Evolutionary conservation across 345 rosid species (phyloP).

Genomic region (Corymbia maculata): DNA sequence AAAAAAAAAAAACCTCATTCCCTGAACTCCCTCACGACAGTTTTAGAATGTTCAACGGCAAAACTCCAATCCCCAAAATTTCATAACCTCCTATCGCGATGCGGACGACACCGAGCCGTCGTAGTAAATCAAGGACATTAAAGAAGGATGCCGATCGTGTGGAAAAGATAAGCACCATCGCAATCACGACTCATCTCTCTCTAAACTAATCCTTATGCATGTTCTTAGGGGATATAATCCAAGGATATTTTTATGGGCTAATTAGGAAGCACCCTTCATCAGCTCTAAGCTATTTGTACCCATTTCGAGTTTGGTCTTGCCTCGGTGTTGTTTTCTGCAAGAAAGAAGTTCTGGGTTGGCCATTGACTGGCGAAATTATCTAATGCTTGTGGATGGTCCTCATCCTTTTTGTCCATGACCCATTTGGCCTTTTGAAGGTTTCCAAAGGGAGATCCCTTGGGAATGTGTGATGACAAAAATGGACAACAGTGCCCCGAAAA

Average conservation of each 20-base stretch:
- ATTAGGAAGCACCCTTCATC: background rate
- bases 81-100: accelerated
- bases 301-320: background rate
- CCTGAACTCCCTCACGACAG: background rate
- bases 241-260: background rate
- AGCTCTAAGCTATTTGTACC: background rate
- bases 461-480: background rate
- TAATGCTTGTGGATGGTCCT: background rate
- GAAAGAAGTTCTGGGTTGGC: background rate
- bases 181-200: background rate
- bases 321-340: background rate
- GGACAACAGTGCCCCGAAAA: background rate
- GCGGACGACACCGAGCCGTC: too few species aligned
- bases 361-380: background rate
- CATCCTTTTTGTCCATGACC: background rate
- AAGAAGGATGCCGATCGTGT: background rate
- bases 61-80: background rate
- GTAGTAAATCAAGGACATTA: background rate
- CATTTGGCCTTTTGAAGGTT: background rate
- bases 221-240: background rate
- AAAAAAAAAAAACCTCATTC: background rate
- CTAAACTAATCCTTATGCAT: too few species aligned
- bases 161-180: background rate
- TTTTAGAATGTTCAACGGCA: background rate
- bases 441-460: background rate